Evolutionary conservation across 768 basidiomycete genomes (phyloP), one percentile per base, ranked within the genome.

Genomic region (Lactarius vividus): DNA sequence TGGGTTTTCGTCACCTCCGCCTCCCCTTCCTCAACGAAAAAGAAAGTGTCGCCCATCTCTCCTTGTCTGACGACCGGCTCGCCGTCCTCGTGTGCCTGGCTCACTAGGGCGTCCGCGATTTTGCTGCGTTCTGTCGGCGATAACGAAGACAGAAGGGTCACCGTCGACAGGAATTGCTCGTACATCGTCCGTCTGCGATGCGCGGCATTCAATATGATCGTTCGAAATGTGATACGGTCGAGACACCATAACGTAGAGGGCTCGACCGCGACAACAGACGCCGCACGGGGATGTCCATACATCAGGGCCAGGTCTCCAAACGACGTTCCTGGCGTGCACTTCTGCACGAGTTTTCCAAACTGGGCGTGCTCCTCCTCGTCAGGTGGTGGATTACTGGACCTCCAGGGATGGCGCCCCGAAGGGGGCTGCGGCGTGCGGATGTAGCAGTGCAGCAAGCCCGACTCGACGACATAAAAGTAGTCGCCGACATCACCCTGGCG

Each of bases 291-390:
- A 70, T 96, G 95, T 39, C 94, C 94, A 78, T 99, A 96, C 96
- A 99, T 98, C 71, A 99, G 79, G 35, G 97, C 97, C 62, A 99
- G 83, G 78, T 99, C 96, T 53, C 97, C 97, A 67, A 98, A 98
- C 53, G 90, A 94, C 65, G 83, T 86, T 4, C 95, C 94, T 1
- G 92, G 87, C 54, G 81, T 83, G 81, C 91, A 94, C 65, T 92
- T 90, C 60, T 88, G 85, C 1, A 98, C 97, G 74, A 90, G 87
- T 66, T 84, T 87, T 28, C 93, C 93, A 71, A 87, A 87, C 66
- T 85, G 83, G 5, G 86, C 82, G 69, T 93, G 88, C 66, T 79
- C 71, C 57, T 78, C 76, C 26, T 78, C 70, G 54, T 76, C 74
- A 39, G 78, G 71, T 26, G 74, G 77, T 40, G 77, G 75, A 29